Conservation (phyloP, 306 rosid species). For the Cicer cuneatum region DNA sequence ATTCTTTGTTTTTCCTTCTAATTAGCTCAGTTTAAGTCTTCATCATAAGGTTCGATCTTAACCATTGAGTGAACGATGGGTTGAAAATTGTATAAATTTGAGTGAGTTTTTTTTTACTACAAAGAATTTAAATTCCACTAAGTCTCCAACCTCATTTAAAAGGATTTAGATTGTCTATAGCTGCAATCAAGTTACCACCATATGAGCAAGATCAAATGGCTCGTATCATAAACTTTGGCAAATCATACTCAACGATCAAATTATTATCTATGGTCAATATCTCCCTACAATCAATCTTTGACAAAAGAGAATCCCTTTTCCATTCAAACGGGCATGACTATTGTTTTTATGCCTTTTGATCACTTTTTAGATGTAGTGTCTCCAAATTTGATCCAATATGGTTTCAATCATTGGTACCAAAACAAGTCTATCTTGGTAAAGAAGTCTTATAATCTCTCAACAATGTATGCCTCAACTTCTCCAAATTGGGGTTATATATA, state of each 20-base stretch:
- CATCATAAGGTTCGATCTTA: too few relatives aligned
- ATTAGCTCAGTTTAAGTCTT: too few relatives aligned
- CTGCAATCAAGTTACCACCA: not conserved
- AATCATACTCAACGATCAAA: not conserved
- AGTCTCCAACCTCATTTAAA: not conserved
- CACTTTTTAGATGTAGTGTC: not conserved
- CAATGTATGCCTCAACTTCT: not conserved
- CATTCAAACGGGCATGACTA: not conserved
- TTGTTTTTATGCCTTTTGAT: not conserved
- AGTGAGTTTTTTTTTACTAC: too few relatives aligned
- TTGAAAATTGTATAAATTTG: too few relatives aligned
- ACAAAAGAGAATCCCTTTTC: not conserved
- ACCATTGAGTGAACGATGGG: too few relatives aligned
- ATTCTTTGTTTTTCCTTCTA: too few relatives aligned
- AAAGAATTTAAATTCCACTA: not conserved
- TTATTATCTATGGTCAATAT: not conserved
- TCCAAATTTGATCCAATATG: not conserved
- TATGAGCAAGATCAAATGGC: not conserved
- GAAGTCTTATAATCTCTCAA: not conserved
- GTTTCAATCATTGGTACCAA: not conserved
- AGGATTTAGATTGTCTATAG: not conserved
- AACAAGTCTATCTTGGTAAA: not conserved
- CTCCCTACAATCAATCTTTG: not conserved
- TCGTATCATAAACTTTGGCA: not conserved
- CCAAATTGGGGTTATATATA: not conserved